Base-by-base conservation (phyloP, 345 rosid species). In the Conringia planisiliqua region DNA sequence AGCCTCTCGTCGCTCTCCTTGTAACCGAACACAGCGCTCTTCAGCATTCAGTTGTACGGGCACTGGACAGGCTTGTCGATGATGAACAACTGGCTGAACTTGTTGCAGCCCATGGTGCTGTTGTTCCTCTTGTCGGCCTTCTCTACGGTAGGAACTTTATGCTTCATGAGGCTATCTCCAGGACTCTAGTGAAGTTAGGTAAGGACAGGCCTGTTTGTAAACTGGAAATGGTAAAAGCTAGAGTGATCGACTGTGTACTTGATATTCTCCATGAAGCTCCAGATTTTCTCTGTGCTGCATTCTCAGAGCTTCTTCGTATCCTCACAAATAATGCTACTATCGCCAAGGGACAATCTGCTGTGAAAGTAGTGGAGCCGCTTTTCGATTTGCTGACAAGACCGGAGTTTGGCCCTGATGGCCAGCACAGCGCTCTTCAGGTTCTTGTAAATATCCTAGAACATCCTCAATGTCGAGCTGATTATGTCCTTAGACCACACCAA, bases 71-170 rank as follows among this genome's bases (percentile, higher is more conserved):
- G 82, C 94, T 96, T 72, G 89, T 89, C 38, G 99, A 96, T 74
- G 99, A 96, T 76, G 99, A 92, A 81, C 98, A 96, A 79, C 86
- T 96, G 62, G 99, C 99, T 43, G 99, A 96, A 84, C 86, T 92
- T 50, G 98, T 96, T 68, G 99, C 98, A 46, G 97, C 97, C 27
- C 97, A 92, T 83, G 99, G 98, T 40, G 98, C 99, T 30, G 98
- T 96, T 52, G 82, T 92, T 76, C 99, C 99, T 80, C 96, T 96
- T 78, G 98, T 92, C 62, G 93, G 97, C 75, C 98, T 96, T 83
- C 96, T 96, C 47, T 85, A 85, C 75, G 98, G 99, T 57, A 88
- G 76, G 74, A 92, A 86, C 78, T 92, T 78, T 80, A 80, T 84
- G 83, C 97, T 96, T 80, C 99, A 92, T 70, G 99, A 96, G 81